These are phyloP conservation scores for Emericellopsis terricola DNA, from an alignment of 495 filamentous ascomycete species.

Conservation along the genomic window DNA sequence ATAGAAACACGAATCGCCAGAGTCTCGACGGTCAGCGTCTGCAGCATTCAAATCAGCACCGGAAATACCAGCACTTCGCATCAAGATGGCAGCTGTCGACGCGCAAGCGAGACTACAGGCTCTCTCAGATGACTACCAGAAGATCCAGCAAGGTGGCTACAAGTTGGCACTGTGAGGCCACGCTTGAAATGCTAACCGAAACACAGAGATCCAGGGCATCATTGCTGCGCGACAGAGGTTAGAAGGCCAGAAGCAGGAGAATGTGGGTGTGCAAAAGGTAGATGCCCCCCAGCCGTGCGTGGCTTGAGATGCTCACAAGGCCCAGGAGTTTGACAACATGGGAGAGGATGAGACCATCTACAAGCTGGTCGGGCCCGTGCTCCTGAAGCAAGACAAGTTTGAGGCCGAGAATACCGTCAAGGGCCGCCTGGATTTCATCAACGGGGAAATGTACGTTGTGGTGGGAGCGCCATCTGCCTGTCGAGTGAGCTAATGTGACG, in stretches of 20 bases:
- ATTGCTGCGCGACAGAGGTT: slow-evolving; percentile 79
- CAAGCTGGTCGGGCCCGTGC: slow-evolving; percentile 82
- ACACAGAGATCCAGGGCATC: slow-evolving; percentile 58
- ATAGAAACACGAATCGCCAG: too few species aligned
- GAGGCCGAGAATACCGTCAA: slow-evolving; percentile 84
- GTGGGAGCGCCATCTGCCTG: not conserved
- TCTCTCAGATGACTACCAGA: slow-evolving; percentile 74
- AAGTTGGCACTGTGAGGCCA: not conserved
- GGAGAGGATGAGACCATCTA: slow-evolving; percentile 75
- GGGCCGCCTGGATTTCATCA: slow-evolving; percentile 77
- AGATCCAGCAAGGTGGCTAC: slow-evolving; percentile 56
- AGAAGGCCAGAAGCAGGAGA: slow-evolving; percentile 87
- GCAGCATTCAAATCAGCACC: too few species aligned
- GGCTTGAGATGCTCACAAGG: too few species aligned
- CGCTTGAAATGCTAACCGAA: too few species aligned
- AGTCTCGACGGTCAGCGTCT: too few species aligned
- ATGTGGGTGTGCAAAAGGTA: slow-evolving; percentile 70
- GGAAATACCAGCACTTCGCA: too few species aligned
- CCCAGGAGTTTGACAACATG: slow-evolving; percentile 63
- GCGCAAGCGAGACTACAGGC: slow-evolving; percentile 46
- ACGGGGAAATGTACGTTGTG: slow-evolving; percentile 70
- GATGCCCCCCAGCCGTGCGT: slow-evolving; percentile 1
- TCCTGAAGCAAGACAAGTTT: slow-evolving; percentile 80
- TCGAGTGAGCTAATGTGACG: not conserved
- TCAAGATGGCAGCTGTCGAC: slow-evolving; percentile 14